Evolutionary conservation across 805 yeast species (phyloP).

Genomic region (Nakazawaea laoshanensis): DNA sequence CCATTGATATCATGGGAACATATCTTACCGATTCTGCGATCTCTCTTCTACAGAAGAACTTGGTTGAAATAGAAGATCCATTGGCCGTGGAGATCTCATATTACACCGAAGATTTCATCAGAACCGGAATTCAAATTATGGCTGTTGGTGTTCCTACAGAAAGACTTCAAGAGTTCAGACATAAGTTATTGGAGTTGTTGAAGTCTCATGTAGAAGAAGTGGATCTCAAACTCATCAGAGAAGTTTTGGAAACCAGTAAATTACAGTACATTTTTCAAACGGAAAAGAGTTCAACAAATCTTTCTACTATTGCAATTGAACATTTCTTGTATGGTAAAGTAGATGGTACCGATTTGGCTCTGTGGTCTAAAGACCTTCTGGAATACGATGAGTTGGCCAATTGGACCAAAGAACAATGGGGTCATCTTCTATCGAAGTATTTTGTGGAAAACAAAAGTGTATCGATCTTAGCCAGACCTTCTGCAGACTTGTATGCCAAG

Average conservation of each 20-base stretch:
- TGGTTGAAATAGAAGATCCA: slow-evolving; percentile 81
- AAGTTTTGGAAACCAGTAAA: slow-evolving; percentile 56
- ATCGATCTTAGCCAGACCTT: slow-evolving; percentile 67
- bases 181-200: slow-evolving; percentile 41
- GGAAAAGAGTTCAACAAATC: slow-evolving; percentile 53
- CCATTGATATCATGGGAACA: slow-evolving; percentile 60
- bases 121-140: slow-evolving; percentile 48
- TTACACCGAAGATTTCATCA: slow-evolving; percentile 66
- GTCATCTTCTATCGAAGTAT: slow-evolving; percentile 37
- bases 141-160: slow-evolving; percentile 74
- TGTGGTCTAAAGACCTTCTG: slow-evolving; percentile 43
- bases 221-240: slow-evolving; percentile 62
- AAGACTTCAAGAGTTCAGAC: slow-evolving; percentile 44
- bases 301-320: slow-evolving; percentile 60
- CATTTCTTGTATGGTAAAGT: slow-evolving; percentile 75
- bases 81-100: slow-evolving; percentile 62
- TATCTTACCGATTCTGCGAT: slow-evolving; percentile 75
- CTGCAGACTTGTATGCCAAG: slow-evolving; percentile 43
- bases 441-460: slow-evolving; percentile 58
- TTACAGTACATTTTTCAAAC: slow-evolving; percentile 52
- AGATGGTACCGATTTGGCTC: slow-evolving; percentile 48
- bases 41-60: slow-evolving; percentile 58
- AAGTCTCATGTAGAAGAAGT: slow-evolving; percentile 38
- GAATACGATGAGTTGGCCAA: slow-evolving; percentile 50
- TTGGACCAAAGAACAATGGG: slow-evolving; percentile 72